Base-by-base conservation (phyloP, 768 basidiomycete species). In the Sarcodon aspratus region DNA sequence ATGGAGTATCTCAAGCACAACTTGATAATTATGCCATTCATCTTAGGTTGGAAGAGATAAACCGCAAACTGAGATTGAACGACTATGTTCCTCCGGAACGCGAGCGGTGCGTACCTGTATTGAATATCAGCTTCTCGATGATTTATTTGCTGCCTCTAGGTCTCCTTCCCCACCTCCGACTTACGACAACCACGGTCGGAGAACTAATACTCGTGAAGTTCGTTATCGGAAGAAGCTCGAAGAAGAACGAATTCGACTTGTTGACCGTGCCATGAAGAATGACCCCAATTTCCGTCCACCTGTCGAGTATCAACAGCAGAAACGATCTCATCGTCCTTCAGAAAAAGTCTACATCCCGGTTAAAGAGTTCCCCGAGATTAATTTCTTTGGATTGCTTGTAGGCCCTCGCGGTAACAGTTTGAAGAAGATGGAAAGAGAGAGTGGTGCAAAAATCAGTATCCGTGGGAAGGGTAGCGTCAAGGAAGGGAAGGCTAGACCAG, bases 261-360 rank as follows among this genome's bases (percentile, higher is more conserved):
- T 98, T 53, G 96, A 98, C 60, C 83, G 85, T 33, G 94, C 94
- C 33, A 86, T 98, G 80, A 95, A 95, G 68, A 88, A 89, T 52
- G 96, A 99, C 60, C 96, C 96, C 13, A 94, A 93, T 62, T 99
- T 95, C 74, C 89, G 88, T 37, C 93, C 96, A 48, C 96, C 96
- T 9, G 85, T 91, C 49, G 96, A 99, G 66, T 95, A 97, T 61
- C 87, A 91, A 54, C 87, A 92, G 63, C 85, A 92, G 63, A 95
- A 96, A 66, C 85, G 92, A 33, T 89, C 88, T 37, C 87, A 89
- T 51, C 80, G 92, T 44, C 94, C 95, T 11, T 87, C 88, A 33
- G 96, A 99, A 52, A 98, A 98, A 69, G 96, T 99, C 52, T 99
- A 98, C 64, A 97, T 99, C 52, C 96, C 96, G 36, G 94, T 97